A percentile compares a stretch with the other conserved stretches of the same genome.
phyloP scores from a whole-genome alignment of 2,329 filamentous ascomycete genomes.

The Microdochium nivale region DNA sequence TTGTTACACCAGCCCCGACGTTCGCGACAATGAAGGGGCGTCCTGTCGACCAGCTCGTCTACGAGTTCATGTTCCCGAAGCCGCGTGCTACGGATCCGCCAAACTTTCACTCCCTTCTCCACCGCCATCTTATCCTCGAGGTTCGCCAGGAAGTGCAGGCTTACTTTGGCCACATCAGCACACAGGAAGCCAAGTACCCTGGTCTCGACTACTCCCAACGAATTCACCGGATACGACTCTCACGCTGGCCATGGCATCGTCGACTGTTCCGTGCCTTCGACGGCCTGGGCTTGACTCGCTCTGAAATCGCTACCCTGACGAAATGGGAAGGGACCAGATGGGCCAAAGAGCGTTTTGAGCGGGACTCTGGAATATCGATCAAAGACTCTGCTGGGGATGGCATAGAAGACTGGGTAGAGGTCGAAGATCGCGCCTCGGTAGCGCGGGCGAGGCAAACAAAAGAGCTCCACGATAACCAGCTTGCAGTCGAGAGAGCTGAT shows the following conservation, averaged over 20 bases:
- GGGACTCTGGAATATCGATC: conserved; percentile 62
- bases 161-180: conserved; percentile 73
- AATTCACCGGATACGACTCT: conserved; percentile 69
- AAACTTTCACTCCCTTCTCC: conserved; percentile 62
- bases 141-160: conserved; percentile 70
- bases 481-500: not conserved
- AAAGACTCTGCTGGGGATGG: conserved; percentile 63
- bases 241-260: conserved; percentile 68
- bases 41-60: conserved; percentile 63
- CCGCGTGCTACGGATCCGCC: conserved; percentile 60
- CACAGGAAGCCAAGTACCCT: conserved; percentile 72
- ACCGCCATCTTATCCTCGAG: conserved; percentile 64
- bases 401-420: conserved; percentile 53
- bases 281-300: conserved; percentile 54
- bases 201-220: conserved; percentile 69
- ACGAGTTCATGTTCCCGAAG: conserved; percentile 64
- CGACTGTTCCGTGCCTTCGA: conserved; percentile 72
- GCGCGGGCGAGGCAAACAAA: not conserved
- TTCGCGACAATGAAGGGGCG: conserved; percentile 57
- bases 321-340: conserved; percentile 79
- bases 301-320: conserved; percentile 63
- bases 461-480: conserved; percentile 1
- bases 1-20: not conserved
- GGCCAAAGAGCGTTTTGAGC: conserved; percentile 74
- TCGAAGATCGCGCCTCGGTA: conserved; percentile 22